A percentile compares a stretch with the other conserved stretches of the same genome.
phyloP scores from a whole-genome alignment of 345 rosid genomes.

The Crucihimalaya himalaica region DNA sequence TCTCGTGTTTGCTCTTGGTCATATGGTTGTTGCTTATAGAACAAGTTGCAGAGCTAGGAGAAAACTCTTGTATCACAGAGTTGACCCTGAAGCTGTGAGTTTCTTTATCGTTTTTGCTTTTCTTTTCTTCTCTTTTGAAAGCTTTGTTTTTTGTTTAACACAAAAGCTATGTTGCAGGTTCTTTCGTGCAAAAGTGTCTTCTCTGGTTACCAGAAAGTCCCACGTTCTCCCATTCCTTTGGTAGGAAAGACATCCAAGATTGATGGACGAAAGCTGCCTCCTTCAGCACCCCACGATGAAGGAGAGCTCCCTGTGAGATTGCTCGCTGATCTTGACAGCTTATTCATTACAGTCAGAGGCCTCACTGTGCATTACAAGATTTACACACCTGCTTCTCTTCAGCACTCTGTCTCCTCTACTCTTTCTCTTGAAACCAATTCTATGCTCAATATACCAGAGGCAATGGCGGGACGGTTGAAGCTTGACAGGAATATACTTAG shows the following conservation, averaged over 20 bases:
- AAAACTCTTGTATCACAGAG: conserved; percentile 84
- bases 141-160: not conserved
- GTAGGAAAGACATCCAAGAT: conserved; percentile 67
- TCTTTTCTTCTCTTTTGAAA: not conserved
- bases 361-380: conserved; percentile 86
- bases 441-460: conserved; percentile 47
- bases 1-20: conserved; percentile 91
- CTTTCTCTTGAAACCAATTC: conserved; percentile 49
- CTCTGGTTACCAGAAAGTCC: conserved; percentile 83
- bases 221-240: conserved; percentile 85
- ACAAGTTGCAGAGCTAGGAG: conserved; percentile 92
- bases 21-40: conserved; percentile 83
- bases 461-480: conserved; percentile 58
- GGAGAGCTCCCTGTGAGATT: conserved; percentile 69
- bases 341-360: conserved; percentile 62
- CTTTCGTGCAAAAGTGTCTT: conserved; percentile 85
- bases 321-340: conserved; percentile 84
- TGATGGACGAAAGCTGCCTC: conserved; percentile 64
- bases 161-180: conserved; percentile 48
- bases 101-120: not conserved
- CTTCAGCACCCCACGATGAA: conserved; percentile 50
- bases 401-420: conserved; percentile 51
- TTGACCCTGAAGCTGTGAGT: conserved; percentile 89
- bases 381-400: conserved; percentile 61
- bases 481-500: conserved; percentile 60